Conservation (phyloP, 2,329 filamentous ascomycete genomes). For the Gyromitra esculenta region DNA sequence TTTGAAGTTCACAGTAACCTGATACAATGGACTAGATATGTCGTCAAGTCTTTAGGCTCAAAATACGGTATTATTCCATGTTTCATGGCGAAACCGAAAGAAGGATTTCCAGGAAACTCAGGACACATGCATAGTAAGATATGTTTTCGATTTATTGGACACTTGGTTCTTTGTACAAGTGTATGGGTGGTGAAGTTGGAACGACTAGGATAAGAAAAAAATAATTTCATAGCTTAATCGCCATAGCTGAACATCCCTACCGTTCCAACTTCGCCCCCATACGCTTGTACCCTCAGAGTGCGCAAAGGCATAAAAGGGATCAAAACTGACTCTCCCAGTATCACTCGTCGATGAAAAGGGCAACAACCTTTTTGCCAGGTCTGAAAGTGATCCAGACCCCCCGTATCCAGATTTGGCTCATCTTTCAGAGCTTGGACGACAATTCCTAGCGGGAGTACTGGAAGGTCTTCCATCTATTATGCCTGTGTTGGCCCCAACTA, state of each 20-base stretch:
- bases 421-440: constrained; percentile 86
- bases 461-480: constrained; percentile 93
- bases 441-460: constrained; percentile 91
- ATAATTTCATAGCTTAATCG: too few species aligned
- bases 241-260: too few species aligned
- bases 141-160: neutral
- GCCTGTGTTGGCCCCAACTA: constrained; percentile 90
- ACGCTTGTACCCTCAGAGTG: too few species aligned
- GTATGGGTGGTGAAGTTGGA: too few species aligned
- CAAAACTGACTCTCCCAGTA: constrained; percentile 61
- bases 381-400: constrained; percentile 74
- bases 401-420: constrained; percentile 78
- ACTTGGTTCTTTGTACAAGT: neutral
- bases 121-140: constrained; percentile 80
- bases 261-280: too few species aligned
- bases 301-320: too few species aligned
- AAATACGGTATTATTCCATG: constrained; percentile 92
- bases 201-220: too few species aligned
- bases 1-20: neutral
- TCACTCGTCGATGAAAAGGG: constrained; percentile 83
- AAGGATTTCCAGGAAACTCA: constrained; percentile 91
- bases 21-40: constrained; percentile 66
- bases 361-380: constrained; percentile 83
- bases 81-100: constrained; percentile 97
- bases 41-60: constrained; percentile 86